Conservation (phyloP, 352 stramenopile genomes). For the Pythium monospermum region DNA sequence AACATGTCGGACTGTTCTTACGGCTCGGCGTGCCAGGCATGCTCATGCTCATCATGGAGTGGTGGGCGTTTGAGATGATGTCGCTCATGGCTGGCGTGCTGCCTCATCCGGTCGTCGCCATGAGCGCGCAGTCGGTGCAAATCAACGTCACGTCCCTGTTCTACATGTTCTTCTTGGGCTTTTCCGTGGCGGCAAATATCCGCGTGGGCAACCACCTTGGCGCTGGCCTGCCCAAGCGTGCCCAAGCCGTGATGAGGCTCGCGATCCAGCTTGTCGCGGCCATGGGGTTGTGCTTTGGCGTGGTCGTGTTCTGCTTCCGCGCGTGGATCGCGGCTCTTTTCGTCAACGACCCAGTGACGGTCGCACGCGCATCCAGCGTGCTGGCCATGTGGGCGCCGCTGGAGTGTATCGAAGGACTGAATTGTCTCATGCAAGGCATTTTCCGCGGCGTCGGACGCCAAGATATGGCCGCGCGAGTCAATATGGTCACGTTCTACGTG, state of each 20-base stretch:
- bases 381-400: constrained; percentile 61
- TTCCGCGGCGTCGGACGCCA: constrained; percentile 65
- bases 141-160: constrained; percentile 62
- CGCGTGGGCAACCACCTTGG: constrained; percentile 72
- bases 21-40: constrained; percentile 51
- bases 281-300: constrained; percentile 30
- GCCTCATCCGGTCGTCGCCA: constrained; percentile 44
- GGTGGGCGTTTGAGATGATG: constrained; percentile 76
- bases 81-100: constrained; percentile 65
- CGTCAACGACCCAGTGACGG: constrained; percentile 32
- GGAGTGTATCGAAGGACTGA: constrained; percentile 66
- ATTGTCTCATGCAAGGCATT: constrained; percentile 64
- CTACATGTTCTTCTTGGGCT: constrained; percentile 76
- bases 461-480: constrained; percentile 55
- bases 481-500: constrained; percentile 68
- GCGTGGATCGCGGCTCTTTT: constrained; percentile 36
- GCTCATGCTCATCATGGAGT: constrained; percentile 69
- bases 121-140: constrained; percentile 68
- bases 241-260: constrained; percentile 43
- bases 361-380: constrained; percentile 31
- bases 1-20: constrained; percentile 54
- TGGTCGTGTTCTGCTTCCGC: constrained; percentile 33
- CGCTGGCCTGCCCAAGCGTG: constrained; percentile 48
- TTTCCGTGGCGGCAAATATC: constrained; percentile 59
- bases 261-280: constrained; percentile 25